Conservation (phyloP, 805 yeast species). For the Yarrowia yakushimensis region DNA sequence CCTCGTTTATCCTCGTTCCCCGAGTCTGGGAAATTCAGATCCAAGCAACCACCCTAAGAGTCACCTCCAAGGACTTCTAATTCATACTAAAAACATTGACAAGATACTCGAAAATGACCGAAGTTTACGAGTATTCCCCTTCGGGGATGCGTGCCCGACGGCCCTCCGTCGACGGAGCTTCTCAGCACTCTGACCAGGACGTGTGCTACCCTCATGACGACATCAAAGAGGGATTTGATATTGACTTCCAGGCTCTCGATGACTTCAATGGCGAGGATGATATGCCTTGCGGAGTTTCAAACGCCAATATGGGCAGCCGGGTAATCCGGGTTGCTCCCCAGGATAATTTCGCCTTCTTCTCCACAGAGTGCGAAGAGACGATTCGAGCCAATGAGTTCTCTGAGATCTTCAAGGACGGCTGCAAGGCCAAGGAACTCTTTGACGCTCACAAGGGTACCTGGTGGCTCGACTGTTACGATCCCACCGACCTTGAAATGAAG, state of each 20-base stretch:
- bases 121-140: not conserved
- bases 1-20: conserved; percentile 24
- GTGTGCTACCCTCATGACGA: conserved; percentile 26
- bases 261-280: not conserved
- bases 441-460: conserved; percentile 81
- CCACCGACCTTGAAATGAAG: conserved; percentile 93
- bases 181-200: conserved; percentile 24
- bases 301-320: not conserved
- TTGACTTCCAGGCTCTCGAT: conserved; percentile 6
- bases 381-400: conserved; percentile 86
- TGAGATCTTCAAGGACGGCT: conserved; percentile 57
- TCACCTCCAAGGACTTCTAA: not conserved
- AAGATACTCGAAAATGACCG: not conserved
- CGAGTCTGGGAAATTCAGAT: conserved; percentile 23
- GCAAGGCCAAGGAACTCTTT: conserved; percentile 66
- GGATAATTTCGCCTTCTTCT: conserved; percentile 79
- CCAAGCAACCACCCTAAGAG: conserved; percentile 21
- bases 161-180: conserved; percentile 16
- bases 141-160: conserved; percentile 23
- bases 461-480: conserved; percentile 95
- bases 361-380: conserved; percentile 79
- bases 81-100: not conserved
- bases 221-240: conserved; percentile 18
- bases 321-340: conserved; percentile 43
- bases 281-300: not conserved